A percentile compares a stretch with the other conserved stretches of the same genome.
phyloP scores from a whole-genome alignment of 2,329 filamentous ascomycete genomes.

The Colletotrichum shisoi region DNA sequence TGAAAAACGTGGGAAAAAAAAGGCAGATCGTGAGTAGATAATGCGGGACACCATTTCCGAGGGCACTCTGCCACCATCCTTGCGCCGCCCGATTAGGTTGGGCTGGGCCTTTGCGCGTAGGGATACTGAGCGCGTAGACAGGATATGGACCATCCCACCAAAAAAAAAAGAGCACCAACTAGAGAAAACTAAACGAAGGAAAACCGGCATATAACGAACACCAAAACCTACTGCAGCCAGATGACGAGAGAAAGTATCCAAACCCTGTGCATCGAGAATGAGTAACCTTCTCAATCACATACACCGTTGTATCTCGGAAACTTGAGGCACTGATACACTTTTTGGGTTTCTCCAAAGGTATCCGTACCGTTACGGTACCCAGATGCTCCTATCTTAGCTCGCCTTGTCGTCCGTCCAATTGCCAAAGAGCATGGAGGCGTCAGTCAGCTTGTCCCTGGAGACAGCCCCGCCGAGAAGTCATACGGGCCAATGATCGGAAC shows the following conservation, averaged over 20 bases:
- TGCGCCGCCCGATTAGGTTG: slow-evolving; percentile 22
- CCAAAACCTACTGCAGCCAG: neutral
- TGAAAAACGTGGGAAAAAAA: neutral
- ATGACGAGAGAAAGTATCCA: slow-evolving; percentile 15
- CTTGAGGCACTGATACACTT: too few relatives aligned
- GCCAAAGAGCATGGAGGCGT: slow-evolving; percentile 18
- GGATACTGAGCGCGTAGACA: neutral
- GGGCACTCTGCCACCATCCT: neutral
- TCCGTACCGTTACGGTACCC: neutral
- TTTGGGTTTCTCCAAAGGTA: neutral
- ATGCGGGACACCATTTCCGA: neutral
- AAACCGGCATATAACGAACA: too few relatives aligned
- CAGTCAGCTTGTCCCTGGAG: neutral
- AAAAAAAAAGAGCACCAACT: neutral
- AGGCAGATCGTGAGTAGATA: neutral
- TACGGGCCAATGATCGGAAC: slow-evolving; percentile 17
- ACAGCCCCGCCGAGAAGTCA: slow-evolving; percentile 12
- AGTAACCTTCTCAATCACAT: too few relatives aligned
- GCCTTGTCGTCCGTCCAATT: slow-evolving; percentile 3
- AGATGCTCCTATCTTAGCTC: slow-evolving; percentile 9
- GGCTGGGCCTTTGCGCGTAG: slow-evolving; percentile 17
- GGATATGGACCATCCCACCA: slow-evolving; percentile 18
- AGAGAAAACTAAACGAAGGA: too few relatives aligned
- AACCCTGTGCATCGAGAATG: slow-evolving; percentile 1
- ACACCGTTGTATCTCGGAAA: too few relatives aligned